Evolutionary conservation across 768 basidiomycete species (phyloP), one percentile per base, ranked within the genome.

Genomic region (Leccinum fibrillosum): DNA sequence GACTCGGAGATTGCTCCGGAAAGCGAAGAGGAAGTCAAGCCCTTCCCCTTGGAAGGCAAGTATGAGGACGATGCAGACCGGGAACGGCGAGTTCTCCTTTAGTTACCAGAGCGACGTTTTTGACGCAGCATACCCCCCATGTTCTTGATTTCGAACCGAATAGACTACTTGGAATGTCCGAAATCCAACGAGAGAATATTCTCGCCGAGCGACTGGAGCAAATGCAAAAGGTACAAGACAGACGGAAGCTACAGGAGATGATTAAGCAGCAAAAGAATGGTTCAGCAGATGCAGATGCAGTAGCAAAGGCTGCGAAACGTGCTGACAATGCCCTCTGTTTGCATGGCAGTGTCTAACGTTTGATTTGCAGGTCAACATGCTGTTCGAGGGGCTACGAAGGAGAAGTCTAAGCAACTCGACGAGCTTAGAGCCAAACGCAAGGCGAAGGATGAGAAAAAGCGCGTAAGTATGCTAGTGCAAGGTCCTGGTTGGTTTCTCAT

Each of bases 31-130:
- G 81, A 81, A 30, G 69, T 71, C 12, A 88, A 92, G 63, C 86
- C 86, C 4, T 98, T 92, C 69, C 95, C 94, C 0, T 76, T 97
- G 12, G 96, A 98, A 66, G 94, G 92, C 52, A 92, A 92, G 72
- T 98, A 91, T 69, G 82, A 82, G 58, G 87, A 97, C 67, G 92
- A 93, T 65, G 80, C 77, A 12, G 96, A 98, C 72, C 83, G 89
- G 66, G 81, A 87, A 62, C 76, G 80, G 96, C 96, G 76, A 76
- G 89, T 78, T 56, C 60, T 39, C 55, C 62, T 55, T 65, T 62
- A 66, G 67, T 64, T 63, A 67, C 61, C 51, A 53, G 61, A 64
- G 53, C 52, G 62, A 57, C 67, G 58, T 53, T 60, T 68, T 74
- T 74, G 60, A 74, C 70, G 61, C 49, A 25, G 9, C 45, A 52